A percentile compares a stretch with the other conserved stretches of the same genome.
Conservation (phyloP, 1,284 basidiomycete genomes). For the Clitocybe nebularis region DNA sequence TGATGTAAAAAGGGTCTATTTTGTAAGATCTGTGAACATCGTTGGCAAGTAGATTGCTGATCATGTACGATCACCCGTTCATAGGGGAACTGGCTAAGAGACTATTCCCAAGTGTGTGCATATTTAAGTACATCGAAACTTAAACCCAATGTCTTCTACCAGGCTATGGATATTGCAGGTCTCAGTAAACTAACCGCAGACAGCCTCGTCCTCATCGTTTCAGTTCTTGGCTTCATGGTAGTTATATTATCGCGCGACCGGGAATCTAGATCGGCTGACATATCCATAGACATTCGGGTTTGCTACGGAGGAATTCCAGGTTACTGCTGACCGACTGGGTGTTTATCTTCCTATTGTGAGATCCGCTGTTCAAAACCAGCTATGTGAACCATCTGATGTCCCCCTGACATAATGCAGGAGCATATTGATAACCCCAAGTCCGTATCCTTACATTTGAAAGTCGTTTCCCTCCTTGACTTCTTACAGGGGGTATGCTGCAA, state of each 20-base stretch:
- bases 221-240: conserved; percentile 71
- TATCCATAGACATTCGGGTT: conserved; percentile 59
- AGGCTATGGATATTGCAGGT: conserved; percentile 81
- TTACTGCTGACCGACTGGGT: conserved; percentile 79
- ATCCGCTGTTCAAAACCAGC: conserved; percentile 12
- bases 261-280: background rate
- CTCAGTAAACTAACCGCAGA: conserved; percentile 58
- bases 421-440: conserved; percentile 77
- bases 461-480: background rate
- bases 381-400: background rate
- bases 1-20: conserved; percentile 64
- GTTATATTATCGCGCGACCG: conserved; percentile 15
- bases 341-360: conserved; percentile 72
- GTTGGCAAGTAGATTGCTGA: background rate
- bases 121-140: conserved; percentile 11
- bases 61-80: conserved; percentile 1
- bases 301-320: conserved; percentile 73
- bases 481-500: conserved; percentile 65
- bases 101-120: conserved; percentile 51
- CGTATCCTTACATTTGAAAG: conserved; percentile 9
- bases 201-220: conserved; percentile 70
- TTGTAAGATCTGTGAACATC: conserved; percentile 36
- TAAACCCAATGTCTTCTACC: too few species aligned
- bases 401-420: conserved; percentile 38
- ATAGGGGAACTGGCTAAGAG: conserved; percentile 63